Conservation (phyloP, 2,329 filamentous ascomycete genomes). For the Bipolaris gigantea region DNA sequence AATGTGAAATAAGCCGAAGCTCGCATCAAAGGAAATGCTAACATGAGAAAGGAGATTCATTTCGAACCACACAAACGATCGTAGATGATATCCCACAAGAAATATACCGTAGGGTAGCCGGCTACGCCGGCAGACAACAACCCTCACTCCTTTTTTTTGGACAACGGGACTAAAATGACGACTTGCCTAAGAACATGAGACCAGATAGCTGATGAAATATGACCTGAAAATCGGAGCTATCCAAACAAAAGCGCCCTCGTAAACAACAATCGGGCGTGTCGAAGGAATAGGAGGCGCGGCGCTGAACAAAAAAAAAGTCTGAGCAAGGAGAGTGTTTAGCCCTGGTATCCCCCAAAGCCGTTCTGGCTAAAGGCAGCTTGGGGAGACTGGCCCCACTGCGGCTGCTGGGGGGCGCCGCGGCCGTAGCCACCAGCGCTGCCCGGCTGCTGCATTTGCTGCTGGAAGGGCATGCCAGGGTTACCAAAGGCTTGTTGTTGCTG, state of each 20-base stretch:
- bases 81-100: slow-evolving; percentile 29
- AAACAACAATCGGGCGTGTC: slow-evolving; percentile 42
- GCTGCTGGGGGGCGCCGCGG: slow-evolving; percentile 64
- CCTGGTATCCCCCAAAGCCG: slow-evolving; percentile 63
- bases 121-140: slow-evolving; percentile 24
- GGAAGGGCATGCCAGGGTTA: slow-evolving; percentile 56
- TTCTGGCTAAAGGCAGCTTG: slow-evolving; percentile 54
- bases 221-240: slow-evolving; percentile 40
- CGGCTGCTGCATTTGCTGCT: slow-evolving; percentile 52
- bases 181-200: slow-evolving; percentile 35
- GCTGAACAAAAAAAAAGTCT: slow-evolving; percentile 33
- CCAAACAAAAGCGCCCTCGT: slow-evolving; percentile 40
- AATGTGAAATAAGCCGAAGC: slow-evolving; percentile 14
- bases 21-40: slow-evolving; percentile 17
- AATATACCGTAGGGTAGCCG: slow-evolving; percentile 32
- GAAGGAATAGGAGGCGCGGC: slow-evolving; percentile 35
- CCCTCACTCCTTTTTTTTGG: slow-evolving; percentile 34
- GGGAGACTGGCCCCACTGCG: slow-evolving; percentile 57
- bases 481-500: slow-evolving; percentile 60
- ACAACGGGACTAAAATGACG: slow-evolving; percentile 30
- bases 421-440: slow-evolving; percentile 81
- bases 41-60: slow-evolving; percentile 32
- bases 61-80: slow-evolving; percentile 22
- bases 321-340: slow-evolving; percentile 45
- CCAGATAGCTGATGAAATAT: slow-evolving; percentile 37